Conservation (phyloP, 106 monocot genomes). For the Allium cepa region DNA sequence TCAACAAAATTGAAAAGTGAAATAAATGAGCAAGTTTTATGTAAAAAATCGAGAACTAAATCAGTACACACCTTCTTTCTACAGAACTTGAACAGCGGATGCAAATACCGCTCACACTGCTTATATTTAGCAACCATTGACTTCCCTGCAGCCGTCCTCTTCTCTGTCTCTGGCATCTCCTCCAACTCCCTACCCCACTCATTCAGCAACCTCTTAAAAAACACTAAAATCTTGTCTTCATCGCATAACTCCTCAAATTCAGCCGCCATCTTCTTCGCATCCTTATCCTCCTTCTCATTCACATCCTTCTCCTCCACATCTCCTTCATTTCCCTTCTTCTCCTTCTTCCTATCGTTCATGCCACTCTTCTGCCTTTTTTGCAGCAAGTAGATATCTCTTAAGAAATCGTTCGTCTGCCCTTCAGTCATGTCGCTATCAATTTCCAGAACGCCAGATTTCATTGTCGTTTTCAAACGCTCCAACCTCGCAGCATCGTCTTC, state of each 20-base stretch:
- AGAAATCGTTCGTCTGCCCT: slow-evolving; percentile 94
- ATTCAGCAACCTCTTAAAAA: slow-evolving; percentile 81
- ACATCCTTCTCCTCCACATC: slow-evolving; percentile 35
- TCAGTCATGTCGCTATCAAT: slow-evolving; percentile 91
- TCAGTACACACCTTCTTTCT: slow-evolving; percentile 66
- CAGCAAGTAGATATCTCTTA: slow-evolving; percentile 87
- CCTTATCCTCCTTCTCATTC: slow-evolving; percentile 59
- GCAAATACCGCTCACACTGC: slow-evolving; percentile 90
- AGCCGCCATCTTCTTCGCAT: slow-evolving; percentile 63
- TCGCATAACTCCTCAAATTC: slow-evolving; percentile 82
- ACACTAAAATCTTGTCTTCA: slow-evolving; percentile 95
- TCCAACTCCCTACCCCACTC: slow-evolving; percentile 92
- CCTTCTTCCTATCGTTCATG: slow-evolving; percentile 12
- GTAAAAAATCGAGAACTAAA: too few relatives aligned
- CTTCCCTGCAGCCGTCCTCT: slow-evolving; percentile 84
- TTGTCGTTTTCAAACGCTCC: slow-evolving; percentile 63
- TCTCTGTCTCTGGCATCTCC: slow-evolving; percentile 72
- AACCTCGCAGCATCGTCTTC: slow-evolving; percentile 89
- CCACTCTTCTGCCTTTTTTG: slow-evolving; percentile 86
- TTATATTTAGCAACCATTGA: slow-evolving; percentile 88
- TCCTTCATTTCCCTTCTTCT: slow-evolving; percentile 36
- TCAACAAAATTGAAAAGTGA: too few relatives aligned
- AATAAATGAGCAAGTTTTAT: too few relatives aligned
- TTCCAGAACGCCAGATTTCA: slow-evolving; percentile 82
- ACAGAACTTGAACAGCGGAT: slow-evolving; percentile 92